phyloP scores from a whole-genome alignment of 1,284 basidiomycete species.

The Pholiota adiposa region DNA sequence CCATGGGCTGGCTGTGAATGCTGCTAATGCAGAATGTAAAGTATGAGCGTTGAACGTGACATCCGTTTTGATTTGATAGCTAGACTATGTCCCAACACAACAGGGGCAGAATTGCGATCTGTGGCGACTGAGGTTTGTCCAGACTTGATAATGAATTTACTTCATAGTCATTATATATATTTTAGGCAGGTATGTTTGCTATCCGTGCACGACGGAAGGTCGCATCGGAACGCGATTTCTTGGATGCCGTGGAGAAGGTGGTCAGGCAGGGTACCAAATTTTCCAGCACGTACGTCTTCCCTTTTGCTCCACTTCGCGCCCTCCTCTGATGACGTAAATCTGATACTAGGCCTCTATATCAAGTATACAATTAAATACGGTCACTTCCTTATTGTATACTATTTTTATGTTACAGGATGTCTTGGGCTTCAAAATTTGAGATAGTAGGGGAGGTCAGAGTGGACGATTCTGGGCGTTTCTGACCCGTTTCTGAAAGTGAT shows the following conservation, averaged over 20 bases:
- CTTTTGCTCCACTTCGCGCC: neutral
- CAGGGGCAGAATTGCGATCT: conserved; percentile 95
- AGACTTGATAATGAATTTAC: conserved; percentile 2
- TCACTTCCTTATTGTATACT: conserved; percentile 11
- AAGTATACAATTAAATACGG: conserved; percentile 70
- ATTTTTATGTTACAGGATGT: neutral
- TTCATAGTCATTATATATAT: conserved; percentile 4
- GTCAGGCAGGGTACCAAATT: conserved; percentile 98
- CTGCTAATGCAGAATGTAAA: conserved; percentile 33
- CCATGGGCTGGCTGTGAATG: neutral
- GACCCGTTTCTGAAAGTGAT: no score
- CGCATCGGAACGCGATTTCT: conserved; percentile 96
- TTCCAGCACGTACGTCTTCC: conserved; percentile 70
- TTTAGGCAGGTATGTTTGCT: conserved; percentile 97
- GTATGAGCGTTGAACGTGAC: conserved; percentile 97
- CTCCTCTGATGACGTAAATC: conserved; percentile 22
- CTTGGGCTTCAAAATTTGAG: neutral
- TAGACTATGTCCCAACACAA: conserved; percentile 96
- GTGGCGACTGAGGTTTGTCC: conserved; percentile 89
- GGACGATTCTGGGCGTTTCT: no score
- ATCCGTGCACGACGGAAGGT: conserved; percentile 97
- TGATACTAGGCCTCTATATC: conserved; percentile 61
- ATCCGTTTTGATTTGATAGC: conserved; percentile 99
- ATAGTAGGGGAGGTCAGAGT: no score
- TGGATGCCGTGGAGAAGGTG: conserved; percentile 98